Evolutionary conservation across 1,284 basidiomycete genomes (phyloP), one percentile per base, ranked within the genome.

Genomic region (Ustilago crameri): DNA sequence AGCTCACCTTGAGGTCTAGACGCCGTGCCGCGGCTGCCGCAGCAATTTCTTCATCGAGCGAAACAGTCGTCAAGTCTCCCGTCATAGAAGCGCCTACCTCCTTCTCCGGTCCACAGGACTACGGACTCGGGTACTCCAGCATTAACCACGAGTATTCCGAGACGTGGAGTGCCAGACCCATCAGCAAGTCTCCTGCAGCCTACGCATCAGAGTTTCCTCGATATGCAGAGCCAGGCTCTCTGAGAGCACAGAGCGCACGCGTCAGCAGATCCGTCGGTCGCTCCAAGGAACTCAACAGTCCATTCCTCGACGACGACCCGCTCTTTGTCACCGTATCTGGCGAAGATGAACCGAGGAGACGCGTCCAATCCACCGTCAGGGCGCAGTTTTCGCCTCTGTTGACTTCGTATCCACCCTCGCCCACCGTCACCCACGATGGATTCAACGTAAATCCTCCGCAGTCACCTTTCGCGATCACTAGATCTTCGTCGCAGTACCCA

Each of bases 51-150:
- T 45, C 57, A 0, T 56, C 60, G 17, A 46, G 46, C 32, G 15
- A 42, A 15, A 53, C 37, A 24, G 35, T 43, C 5, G 18, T 27
- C 43, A 44, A 48, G 15, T 48, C 60, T 1, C 43, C 57, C 15
- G 49, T 51, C 10, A 17, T 41, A 14, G 55, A 64, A 37, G 18
- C 48, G 3, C 40, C 55, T 18, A 56, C 60, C 10, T 52, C 66
- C 10, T 51, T 56, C 26, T 57, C 51, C 9, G 51, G 60, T 22
- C 48, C 45, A 17, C 41, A 43, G 22, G 60, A 64, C 34, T 69
- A 55, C 24, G 66, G 66, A 3, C 62, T 61, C 18, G 67, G 67
- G 47, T 70, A 70, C 20, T 71, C 68, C 20, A 71, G 63, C 52
- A 66, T 71, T 54, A 59, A 70, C 32, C 52, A 74, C 24, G 49